Percentiles rank a stretch among this genome's conserved stretches.
phyloP scores from a whole-genome alignment of 2,329 filamentous ascomycete species.

The Claviceps purpurea region DNA sequence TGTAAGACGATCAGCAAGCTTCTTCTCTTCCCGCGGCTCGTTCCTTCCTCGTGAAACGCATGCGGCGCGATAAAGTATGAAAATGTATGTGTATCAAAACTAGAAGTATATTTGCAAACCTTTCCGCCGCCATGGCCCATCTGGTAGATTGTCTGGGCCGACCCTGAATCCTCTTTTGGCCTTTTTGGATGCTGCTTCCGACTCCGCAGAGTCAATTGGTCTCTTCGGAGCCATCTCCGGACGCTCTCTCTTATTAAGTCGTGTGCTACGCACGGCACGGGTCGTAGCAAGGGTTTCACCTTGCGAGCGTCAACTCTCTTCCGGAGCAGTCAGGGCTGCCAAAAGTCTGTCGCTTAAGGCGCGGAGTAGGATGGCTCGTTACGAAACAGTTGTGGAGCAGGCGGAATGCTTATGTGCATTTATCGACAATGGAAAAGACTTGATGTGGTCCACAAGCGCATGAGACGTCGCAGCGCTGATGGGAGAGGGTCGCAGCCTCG shows the following conservation, averaged over 20 bases:
- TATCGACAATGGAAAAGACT: too few relatives aligned
- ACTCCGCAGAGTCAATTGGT: conserved; percentile 15
- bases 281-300: background rate
- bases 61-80: background rate
- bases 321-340: background rate
- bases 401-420: background rate
- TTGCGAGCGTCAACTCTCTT: too few relatives aligned
- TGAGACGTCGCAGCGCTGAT: too few relatives aligned
- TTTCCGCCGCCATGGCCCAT: conserved; percentile 78
- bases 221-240: conserved; percentile 19
- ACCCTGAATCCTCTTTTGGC: conserved; percentile 64
- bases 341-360: too few relatives aligned
- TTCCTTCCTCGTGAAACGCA: background rate
- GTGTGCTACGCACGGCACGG: background rate
- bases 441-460: too few relatives aligned
- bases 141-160: conserved; percentile 79
- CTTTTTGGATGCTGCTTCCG: conserved; percentile 33
- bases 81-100: background rate
- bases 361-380: too few relatives aligned
- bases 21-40: too few relatives aligned
- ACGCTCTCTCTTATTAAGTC: background rate
- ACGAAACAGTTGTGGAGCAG: background rate
- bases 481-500: too few relatives aligned
- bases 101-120: conserved; percentile 19
- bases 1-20: conserved; percentile 21